Evolutionary conservation across 1,284 basidiomycete genomes (phyloP).

Genomic region (Leccinum pachyderme): DNA sequence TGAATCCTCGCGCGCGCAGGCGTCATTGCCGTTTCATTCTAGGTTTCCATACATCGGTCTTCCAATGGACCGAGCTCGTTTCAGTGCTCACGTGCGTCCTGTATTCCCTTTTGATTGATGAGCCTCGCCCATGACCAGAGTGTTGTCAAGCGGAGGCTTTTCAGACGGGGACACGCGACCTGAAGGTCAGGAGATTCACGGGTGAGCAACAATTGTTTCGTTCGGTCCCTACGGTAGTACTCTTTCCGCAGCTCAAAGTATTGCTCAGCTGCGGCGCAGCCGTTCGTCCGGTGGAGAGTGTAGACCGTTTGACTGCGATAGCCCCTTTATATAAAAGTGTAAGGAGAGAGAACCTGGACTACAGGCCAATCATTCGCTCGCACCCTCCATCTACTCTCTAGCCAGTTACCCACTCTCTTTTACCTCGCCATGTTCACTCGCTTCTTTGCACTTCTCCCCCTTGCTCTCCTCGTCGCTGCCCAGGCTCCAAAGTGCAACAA

Average conservation of each 20-base stretch:
- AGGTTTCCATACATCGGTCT: background rate
- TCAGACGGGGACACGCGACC: background rate
- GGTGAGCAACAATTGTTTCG: background rate
- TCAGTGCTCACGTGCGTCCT: background rate
- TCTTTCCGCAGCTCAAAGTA: background rate
- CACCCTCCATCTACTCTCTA: background rate
- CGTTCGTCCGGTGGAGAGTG: background rate
- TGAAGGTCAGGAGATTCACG: background rate
- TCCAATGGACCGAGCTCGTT: background rate
- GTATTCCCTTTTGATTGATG: background rate
- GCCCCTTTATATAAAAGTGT: slow-evolving; percentile 18
- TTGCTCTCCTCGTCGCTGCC: slow-evolving; percentile 16
- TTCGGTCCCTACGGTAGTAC: background rate
- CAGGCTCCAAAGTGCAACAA: background rate
- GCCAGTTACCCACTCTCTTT: background rate
- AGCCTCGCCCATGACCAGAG: background rate
- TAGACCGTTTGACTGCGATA: slow-evolving; percentile 1
- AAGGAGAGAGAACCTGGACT: background rate
- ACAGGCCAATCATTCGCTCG: slow-evolving; percentile 1
- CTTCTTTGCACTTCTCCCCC: slow-evolving; percentile 18
- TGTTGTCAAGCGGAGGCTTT: background rate
- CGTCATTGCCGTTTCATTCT: background rate
- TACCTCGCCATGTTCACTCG: slow-evolving; percentile 17
- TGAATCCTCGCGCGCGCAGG: background rate
- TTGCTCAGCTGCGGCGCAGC: background rate